phyloP scores from a whole-genome alignment of 768 basidiomycete species.

The Ramaria sp. region DNA sequence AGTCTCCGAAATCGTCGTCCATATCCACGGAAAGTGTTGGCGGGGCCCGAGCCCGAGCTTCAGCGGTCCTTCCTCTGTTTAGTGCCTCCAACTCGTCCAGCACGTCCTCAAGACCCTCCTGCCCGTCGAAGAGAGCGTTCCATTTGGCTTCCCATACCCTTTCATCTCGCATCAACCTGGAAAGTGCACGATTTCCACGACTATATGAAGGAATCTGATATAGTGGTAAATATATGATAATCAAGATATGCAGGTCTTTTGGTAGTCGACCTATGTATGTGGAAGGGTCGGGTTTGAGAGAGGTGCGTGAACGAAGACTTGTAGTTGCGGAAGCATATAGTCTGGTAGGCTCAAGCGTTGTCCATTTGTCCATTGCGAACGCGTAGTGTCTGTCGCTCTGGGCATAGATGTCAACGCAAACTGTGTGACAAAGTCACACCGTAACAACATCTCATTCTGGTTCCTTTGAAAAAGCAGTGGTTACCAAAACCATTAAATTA shows the following conservation, averaged over 20 bases:
- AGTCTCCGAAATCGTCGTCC: constrained; percentile 88
- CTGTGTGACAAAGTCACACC: not conserved
- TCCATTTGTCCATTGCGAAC: constrained; percentile 67
- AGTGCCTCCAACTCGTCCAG: constrained; percentile 48
- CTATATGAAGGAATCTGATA: constrained; percentile 75
- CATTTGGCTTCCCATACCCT: constrained; percentile 70
- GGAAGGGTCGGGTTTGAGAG: constrained; percentile 11
- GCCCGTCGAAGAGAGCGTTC: constrained; percentile 43
- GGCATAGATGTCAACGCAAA: not conserved
- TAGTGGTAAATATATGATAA: constrained; percentile 65
- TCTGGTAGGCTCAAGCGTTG: constrained; percentile 68
- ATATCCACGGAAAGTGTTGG: constrained; percentile 42
- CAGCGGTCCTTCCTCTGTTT: constrained; percentile 26
- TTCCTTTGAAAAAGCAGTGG: too few species aligned
- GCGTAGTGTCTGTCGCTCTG: not conserved
- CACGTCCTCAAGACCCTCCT: constrained; percentile 30
- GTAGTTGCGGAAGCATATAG: constrained; percentile 31
- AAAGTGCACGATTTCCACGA: constrained; percentile 50
- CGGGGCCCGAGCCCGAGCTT: constrained; percentile 34
- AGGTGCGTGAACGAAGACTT: constrained; percentile 15
- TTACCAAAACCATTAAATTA: too few species aligned
- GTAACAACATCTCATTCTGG: not conserved
- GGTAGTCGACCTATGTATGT: constrained; percentile 66
- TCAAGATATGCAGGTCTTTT: constrained; percentile 58
- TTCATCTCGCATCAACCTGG: constrained; percentile 57